A percentile compares a stretch with the other conserved stretches of the same genome.
These are phyloP conservation scores for Rhodotorula toruloides DNA, from an alignment of 768 basidiomycete genomes.

Conservation along the genomic window DNA sequence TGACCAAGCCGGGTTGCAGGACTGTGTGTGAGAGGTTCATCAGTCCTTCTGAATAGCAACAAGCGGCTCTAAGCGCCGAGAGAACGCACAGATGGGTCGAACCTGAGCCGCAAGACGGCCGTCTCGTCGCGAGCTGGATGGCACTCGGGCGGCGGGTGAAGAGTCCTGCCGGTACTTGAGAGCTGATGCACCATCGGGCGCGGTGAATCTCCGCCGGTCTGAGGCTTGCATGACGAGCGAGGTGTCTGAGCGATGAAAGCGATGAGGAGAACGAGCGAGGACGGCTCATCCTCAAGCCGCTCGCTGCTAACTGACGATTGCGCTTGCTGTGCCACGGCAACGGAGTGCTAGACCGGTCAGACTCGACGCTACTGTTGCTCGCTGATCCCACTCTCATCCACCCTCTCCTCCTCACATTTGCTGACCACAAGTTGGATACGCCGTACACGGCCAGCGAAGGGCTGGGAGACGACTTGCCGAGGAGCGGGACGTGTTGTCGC, in stretches of 20 bases:
- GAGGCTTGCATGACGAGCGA: conserved; percentile 24
- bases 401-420: too few relatives aligned
- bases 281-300: too few relatives aligned
- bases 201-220: conserved; percentile 83
- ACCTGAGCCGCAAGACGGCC: conserved; percentile 61
- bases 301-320: too few relatives aligned
- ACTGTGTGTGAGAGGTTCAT: conserved; percentile 52
- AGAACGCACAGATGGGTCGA: conserved; percentile 72
- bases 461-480: too few relatives aligned
- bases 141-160: conserved; percentile 36
- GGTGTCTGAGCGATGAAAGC: too few relatives aligned
- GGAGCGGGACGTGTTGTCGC: too few relatives aligned
- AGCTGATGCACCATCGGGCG: conserved; percentile 73
- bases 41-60: conserved; percentile 12
- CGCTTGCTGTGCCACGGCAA: too few relatives aligned
- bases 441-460: too few relatives aligned
- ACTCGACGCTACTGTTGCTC: too few relatives aligned
- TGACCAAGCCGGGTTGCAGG: conserved; percentile 81
- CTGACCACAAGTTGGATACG: too few relatives aligned
- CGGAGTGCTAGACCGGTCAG: too few relatives aligned
- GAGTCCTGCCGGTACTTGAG: conserved; percentile 57
- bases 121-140: conserved; percentile 22
- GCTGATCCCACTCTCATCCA: too few relatives aligned
- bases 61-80: conserved; percentile 23
- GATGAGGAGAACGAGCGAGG: not conserved